phyloP scores from a whole-genome alignment of 2,329 filamentous ascomycete genomes.

The Emergomyces orientalis region DNA sequence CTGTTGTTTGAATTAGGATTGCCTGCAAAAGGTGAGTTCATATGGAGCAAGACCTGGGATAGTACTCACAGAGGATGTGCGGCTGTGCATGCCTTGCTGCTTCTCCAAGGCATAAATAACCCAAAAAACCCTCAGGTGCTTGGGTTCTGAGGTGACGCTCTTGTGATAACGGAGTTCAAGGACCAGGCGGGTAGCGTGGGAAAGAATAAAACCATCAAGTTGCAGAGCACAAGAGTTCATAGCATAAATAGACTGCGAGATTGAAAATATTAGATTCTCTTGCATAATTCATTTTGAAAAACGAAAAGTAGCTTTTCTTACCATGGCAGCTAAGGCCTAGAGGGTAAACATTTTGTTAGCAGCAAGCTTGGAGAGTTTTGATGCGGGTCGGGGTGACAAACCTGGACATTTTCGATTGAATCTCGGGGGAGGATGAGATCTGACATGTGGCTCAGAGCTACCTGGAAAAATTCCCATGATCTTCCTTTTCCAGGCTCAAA shows the following conservation, averaged over 20 bases:
- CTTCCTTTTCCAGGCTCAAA: background rate
- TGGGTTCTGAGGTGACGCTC: background rate
- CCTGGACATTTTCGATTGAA: background rate
- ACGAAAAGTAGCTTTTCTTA: background rate
- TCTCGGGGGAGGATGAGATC: background rate
- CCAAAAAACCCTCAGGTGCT: background rate
- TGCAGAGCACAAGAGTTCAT: background rate
- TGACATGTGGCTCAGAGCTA: background rate
- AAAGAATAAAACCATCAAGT: background rate
- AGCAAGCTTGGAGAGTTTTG: background rate
- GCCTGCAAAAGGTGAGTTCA: background rate
- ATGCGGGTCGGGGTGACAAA: background rate
- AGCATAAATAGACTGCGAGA: background rate
- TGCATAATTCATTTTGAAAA: background rate
- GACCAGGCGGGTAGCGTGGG: background rate
- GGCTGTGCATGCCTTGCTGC: background rate
- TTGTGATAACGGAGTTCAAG: background rate
- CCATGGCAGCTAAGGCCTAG: background rate
- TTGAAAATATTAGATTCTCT: background rate
- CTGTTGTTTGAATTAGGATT: background rate
- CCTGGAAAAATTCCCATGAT: background rate
- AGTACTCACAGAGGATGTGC: slow-evolving; percentile 1
- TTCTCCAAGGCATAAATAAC: slow-evolving; percentile 3
- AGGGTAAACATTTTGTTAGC: background rate
- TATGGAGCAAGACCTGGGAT: background rate